Evolutionary conservation across 2,329 filamentous ascomycete species (phyloP).

Genomic region (Ceratocystis diversiconidia): DNA sequence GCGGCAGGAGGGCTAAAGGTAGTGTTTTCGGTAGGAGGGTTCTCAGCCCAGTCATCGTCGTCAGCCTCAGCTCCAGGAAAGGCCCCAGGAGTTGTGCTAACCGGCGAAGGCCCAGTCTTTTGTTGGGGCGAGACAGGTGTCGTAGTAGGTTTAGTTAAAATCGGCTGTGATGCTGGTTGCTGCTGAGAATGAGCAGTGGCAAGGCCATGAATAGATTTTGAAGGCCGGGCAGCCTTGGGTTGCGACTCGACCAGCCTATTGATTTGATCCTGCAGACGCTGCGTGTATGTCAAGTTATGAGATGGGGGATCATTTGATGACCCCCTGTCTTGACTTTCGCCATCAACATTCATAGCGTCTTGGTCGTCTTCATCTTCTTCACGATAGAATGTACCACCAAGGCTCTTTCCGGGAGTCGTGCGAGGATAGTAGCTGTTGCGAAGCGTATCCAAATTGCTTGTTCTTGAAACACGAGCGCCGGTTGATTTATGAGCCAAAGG

Average conservation of each 20-base stretch:
- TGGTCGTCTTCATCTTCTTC: constrained; percentile 39
- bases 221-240: constrained; percentile 32
- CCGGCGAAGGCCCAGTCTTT: constrained; percentile 23
- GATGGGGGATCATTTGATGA: constrained; percentile 25
- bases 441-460: constrained; percentile 62
- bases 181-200: constrained; percentile 17
- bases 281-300: constrained; percentile 84
- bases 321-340: constrained; percentile 32
- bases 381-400: constrained; percentile 38
- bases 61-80: background rate
- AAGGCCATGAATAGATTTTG: constrained; percentile 34
- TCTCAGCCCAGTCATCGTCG: constrained; percentile 44
- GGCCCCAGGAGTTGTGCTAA: constrained; percentile 30
- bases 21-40: constrained; percentile 29
- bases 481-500: constrained; percentile 77
- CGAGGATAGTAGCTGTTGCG: constrained; percentile 61
- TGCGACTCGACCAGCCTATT: constrained; percentile 52
- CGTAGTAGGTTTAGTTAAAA: constrained; percentile 24
- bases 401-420: constrained; percentile 58
- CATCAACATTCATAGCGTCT: constrained; percentile 23
- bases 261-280: constrained; percentile 84
- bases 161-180: background rate
- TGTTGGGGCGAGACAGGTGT: constrained; percentile 20
- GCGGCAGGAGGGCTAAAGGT: constrained; percentile 1
- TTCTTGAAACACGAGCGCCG: constrained; percentile 56